Evolutionary conservation across 495 filamentous ascomycete genomes (phyloP).

Genomic region (Aspergillus wentii): DNA sequence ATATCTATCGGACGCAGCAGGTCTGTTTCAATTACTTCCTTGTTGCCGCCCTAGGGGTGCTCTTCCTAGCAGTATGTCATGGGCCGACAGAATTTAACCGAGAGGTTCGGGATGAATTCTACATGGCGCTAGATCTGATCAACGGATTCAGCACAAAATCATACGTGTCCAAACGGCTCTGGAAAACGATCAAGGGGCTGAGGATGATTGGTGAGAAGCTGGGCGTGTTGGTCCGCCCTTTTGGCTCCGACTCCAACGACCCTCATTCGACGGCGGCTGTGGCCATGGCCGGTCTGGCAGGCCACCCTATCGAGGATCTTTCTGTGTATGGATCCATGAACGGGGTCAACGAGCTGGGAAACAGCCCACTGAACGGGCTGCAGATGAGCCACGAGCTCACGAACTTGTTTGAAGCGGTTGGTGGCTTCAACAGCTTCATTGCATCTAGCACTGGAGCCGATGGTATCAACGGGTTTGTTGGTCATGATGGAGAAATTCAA

Average conservation of each 20-base stretch:
- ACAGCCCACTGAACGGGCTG: constrained; percentile 55
- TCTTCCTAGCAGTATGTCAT: constrained; percentile 80
- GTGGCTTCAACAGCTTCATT: constrained; percentile 48
- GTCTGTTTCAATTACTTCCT: constrained; percentile 87
- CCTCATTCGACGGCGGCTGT: constrained; percentile 64
- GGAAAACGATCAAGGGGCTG: constrained; percentile 75
- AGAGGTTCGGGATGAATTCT: constrained; percentile 76
- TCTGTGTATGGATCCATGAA: constrained; percentile 47
- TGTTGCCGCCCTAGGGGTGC: constrained; percentile 70
- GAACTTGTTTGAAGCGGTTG: constrained; percentile 66
- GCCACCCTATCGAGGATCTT: constrained; percentile 60
- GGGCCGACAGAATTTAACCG: constrained; percentile 72
- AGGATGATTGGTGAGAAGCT: constrained; percentile 76
- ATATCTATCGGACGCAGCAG: constrained; percentile 76
- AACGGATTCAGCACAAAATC: constrained; percentile 75
- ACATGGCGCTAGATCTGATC: constrained; percentile 78
- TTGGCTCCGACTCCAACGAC: constrained; percentile 39
- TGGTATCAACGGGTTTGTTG: constrained; percentile 39
- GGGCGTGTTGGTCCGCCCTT: constrained; percentile 56
- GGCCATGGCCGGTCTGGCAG: constrained; percentile 69
- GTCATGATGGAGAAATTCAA: constrained; percentile 37
- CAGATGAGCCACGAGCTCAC: constrained; percentile 64
- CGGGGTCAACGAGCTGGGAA: constrained; percentile 45
- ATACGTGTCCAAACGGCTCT: constrained; percentile 73
- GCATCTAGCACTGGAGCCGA: constrained; percentile 27